These are phyloP conservation scores for Leccinum variicolor DNA, from an alignment of 768 basidiomycete genomes.

Conservation along the genomic window DNA sequence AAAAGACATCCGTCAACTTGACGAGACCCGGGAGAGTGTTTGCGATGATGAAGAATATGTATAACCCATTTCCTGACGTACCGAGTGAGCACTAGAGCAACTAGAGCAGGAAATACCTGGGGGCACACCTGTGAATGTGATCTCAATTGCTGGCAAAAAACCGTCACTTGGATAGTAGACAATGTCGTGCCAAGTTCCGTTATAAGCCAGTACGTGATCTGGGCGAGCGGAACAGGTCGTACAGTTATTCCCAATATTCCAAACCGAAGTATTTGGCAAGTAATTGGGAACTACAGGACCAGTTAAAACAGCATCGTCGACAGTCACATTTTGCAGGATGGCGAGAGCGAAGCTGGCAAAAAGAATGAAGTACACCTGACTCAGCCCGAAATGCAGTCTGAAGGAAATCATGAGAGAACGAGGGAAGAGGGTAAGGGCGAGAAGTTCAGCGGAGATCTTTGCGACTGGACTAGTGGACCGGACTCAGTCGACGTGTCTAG, in stretches of 20 bases:
- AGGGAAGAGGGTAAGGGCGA: neutral
- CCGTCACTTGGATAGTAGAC: neutral
- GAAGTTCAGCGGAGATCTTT: neutral
- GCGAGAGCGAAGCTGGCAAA: slow-evolving; percentile 1
- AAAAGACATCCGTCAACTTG: slow-evolving; percentile 2
- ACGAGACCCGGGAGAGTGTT: neutral
- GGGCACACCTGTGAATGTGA: slow-evolving; percentile 13
- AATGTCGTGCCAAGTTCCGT: slow-evolving; percentile 18
- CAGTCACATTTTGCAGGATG: slow-evolving; percentile 9
- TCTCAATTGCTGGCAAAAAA: neutral
- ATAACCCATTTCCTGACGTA: slow-evolving; percentile 11
- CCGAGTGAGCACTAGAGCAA: neutral
- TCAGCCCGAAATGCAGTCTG: neutral
- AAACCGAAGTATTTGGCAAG: neutral
- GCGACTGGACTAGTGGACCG: neutral
- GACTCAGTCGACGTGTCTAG: too few species aligned
- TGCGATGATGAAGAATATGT: slow-evolving; percentile 18
- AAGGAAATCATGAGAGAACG: neutral
- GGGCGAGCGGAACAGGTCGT: neutral
- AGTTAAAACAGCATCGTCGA: slow-evolving; percentile 12
- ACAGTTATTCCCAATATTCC: slow-evolving; percentile 10
- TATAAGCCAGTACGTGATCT: neutral
- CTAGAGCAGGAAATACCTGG: neutral
- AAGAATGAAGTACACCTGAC: neutral
- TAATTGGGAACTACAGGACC: slow-evolving; percentile 10